phyloP scores from a whole-genome alignment of 2,329 filamentous ascomycete genomes.

The Tricladium varicosporioides region DNA sequence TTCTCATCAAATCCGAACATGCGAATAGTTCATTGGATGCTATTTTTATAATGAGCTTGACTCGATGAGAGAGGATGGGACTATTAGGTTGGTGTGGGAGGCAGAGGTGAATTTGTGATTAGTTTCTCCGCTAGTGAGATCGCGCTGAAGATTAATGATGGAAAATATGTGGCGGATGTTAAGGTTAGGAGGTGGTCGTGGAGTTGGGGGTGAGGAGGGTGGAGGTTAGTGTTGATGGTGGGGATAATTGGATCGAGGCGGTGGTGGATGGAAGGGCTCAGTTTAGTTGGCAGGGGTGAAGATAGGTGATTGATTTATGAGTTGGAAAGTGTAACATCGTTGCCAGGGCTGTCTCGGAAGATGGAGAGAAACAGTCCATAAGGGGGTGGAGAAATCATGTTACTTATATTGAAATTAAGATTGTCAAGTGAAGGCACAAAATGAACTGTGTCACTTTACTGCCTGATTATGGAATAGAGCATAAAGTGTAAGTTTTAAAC shows the following conservation, averaged over 20 bases:
- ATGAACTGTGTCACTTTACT: too few species aligned
- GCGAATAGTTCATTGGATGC: conserved; percentile 3
- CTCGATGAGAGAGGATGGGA: background rate
- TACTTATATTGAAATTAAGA: background rate
- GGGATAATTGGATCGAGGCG: background rate
- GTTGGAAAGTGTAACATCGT: background rate
- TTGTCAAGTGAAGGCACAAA: too few species aligned
- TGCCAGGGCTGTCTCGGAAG: background rate
- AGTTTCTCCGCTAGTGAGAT: background rate
- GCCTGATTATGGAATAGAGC: too few species aligned
- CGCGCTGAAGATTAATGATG: background rate
- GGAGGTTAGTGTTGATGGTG: background rate
- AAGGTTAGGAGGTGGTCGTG: conserved; percentile 2
- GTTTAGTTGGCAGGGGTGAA: conserved; percentile 5
- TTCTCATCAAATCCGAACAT: background rate
- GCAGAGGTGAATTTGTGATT: conserved; percentile 12
- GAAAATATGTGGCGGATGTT: background rate
- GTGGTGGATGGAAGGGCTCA: background rate
- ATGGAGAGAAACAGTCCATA: background rate
- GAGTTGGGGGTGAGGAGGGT: background rate
- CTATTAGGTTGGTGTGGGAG: conserved; percentile 5
- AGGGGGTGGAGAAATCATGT: conserved; percentile 7
- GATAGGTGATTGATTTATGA: background rate
- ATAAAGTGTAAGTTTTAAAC: too few species aligned
- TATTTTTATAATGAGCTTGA: conserved; percentile 9